Conservation (phyloP, 345 rosid genomes). For the Brassica cretica region DNA sequence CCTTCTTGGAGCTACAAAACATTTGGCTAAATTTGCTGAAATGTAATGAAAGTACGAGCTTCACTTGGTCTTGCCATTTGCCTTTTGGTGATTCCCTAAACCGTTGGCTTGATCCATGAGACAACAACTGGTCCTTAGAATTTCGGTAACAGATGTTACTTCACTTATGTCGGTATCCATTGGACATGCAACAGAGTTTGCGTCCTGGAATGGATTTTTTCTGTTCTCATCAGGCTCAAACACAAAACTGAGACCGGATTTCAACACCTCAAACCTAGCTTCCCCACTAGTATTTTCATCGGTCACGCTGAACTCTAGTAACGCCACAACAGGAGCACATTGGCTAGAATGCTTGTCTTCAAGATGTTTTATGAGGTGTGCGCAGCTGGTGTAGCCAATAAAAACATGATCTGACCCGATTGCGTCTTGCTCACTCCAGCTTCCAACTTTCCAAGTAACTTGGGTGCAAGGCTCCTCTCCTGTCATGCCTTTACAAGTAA, state of each 20-base stretch:
- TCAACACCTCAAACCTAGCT: conserved; percentile 24
- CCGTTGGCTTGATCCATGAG: conserved; percentile 11
- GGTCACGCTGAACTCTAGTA: background rate
- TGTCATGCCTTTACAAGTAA: background rate
- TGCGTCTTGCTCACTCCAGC: background rate
- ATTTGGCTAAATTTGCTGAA: background rate
- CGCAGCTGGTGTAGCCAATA: conserved; percentile 19
- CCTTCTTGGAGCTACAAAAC: background rate
- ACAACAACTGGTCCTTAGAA: background rate
- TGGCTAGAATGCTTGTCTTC: background rate
- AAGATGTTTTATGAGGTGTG: background rate
- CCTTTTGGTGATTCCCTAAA: background rate
- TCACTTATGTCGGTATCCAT: background rate
- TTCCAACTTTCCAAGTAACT: conserved; percentile 20
- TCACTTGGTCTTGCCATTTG: background rate
- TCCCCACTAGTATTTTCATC: background rate
- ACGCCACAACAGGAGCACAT: background rate
- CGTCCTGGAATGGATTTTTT: background rate
- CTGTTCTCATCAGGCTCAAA: conserved; percentile 20
- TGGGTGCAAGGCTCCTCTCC: background rate
- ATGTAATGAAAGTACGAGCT: background rate
- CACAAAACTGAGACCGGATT: conserved; percentile 26
- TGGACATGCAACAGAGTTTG: background rate
- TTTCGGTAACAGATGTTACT: background rate
- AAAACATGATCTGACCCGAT: conserved; percentile 20